Conservation (phyloP, 1,284 basidiomycete genomes). For the Cryptococcus sp. region DNA sequence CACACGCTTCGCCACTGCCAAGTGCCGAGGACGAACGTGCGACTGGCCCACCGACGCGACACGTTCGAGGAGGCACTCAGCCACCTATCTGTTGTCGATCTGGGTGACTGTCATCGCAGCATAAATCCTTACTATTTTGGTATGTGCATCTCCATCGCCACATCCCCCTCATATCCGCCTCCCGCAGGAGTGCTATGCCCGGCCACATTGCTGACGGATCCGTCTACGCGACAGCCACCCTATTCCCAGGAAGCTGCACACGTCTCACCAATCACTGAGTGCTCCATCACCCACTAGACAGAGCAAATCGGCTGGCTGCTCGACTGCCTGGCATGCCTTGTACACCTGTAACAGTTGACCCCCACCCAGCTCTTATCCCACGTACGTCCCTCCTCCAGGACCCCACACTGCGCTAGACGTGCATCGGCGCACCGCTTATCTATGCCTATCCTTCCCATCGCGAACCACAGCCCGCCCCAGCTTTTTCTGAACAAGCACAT, state of each 20-base stretch:
- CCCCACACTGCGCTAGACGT: background rate
- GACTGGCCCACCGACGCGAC: background rate
- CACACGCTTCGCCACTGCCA: too few relatives aligned
- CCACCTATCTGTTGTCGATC: background rate
- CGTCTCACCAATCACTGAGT: too few relatives aligned
- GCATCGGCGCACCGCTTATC: background rate
- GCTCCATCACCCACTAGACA: background rate
- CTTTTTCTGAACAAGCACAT: background rate
- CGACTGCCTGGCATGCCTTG: slow-evolving; percentile 7
- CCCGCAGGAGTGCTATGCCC: too few relatives aligned
- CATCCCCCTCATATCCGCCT: background rate
- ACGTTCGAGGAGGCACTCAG: background rate
- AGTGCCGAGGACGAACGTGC: background rate
- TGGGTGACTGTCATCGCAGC: background rate
- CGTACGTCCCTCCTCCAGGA: background rate
- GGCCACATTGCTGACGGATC: too few relatives aligned
- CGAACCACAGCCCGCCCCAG: background rate
- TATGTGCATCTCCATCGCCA: background rate
- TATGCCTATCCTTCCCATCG: background rate
- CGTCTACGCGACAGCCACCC: too few relatives aligned
- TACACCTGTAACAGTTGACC: background rate
- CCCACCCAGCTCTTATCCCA: background rate
- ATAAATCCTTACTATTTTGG: background rate
- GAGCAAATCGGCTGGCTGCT: background rate
- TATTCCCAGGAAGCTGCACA: too few relatives aligned